A percentile compares a stretch with the other conserved stretches of the same genome.
These are phyloP conservation scores for Sphagnum fallax DNA, from an alignment of 228 moss, liverwort and hornwort genomes.

Conservation along the genomic window DNA sequence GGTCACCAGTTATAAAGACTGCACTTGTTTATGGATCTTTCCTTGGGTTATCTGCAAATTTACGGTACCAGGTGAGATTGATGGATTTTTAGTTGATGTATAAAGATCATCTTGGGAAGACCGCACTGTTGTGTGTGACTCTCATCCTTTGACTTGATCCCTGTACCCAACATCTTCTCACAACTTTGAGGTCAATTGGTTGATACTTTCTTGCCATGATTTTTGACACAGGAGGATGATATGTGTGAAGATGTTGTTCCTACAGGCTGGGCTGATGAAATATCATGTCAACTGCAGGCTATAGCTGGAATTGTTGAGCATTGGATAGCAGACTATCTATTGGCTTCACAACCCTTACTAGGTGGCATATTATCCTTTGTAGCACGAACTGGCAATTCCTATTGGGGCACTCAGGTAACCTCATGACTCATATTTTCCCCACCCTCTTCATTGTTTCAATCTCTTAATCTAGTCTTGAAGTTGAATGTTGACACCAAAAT, in stretches of 20 bases:
- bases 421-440: not conserved
- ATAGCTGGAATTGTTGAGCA: constrained; percentile 93
- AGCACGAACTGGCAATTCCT: constrained; percentile 73
- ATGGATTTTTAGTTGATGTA: not conserved
- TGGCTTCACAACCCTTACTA: constrained; percentile 75
- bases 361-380: constrained; percentile 66
- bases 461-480: not conserved
- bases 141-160: not conserved
- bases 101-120: no score
- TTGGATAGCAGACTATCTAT: constrained; percentile 87
- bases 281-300: constrained; percentile 26
- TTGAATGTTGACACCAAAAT: no score
- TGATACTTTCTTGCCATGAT: not conserved
- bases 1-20: constrained; percentile 75
- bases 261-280: not conserved
- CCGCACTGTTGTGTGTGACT: not conserved
- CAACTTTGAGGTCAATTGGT: not conserved
- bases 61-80: constrained; percentile 74
- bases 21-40: constrained; percentile 74
- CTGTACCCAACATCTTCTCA: not conserved
- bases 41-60: constrained; percentile 83
- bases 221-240: not conserved
- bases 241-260: not conserved
- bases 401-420: constrained; percentile 73
- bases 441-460: not conserved